Percentiles rank a stretch among this genome's conserved stretches.
These are phyloP conservation scores for Zangia roseola DNA, from an alignment of 768 basidiomycete genomes.

Conservation along the genomic window DNA sequence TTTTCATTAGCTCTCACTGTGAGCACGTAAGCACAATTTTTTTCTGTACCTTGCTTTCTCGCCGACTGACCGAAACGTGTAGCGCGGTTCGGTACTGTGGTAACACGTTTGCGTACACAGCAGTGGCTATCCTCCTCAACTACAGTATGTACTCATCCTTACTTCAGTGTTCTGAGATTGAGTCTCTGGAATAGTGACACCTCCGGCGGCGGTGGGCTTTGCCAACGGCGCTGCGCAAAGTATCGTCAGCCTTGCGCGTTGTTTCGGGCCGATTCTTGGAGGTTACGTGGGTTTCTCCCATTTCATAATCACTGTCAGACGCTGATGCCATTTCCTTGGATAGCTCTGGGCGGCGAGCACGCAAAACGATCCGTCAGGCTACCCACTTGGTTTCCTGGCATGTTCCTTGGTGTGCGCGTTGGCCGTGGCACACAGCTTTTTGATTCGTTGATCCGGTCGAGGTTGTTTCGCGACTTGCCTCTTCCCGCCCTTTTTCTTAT, in stretches of 20 bases:
- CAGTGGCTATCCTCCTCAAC: conserved; percentile 84
- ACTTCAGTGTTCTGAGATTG: background rate
- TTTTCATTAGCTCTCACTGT: conserved; percentile 55
- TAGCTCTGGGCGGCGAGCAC: conserved; percentile 78
- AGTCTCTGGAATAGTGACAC: conserved; percentile 63
- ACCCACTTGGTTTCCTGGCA: conserved; percentile 70
- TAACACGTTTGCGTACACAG: conserved; percentile 85
- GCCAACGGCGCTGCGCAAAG: conserved; percentile 97
- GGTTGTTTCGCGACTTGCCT: no score
- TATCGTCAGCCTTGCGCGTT: conserved; percentile 90
- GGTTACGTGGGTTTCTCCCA: conserved; percentile 55
- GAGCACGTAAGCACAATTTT: conserved; percentile 65
- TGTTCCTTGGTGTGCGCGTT: conserved; percentile 61
- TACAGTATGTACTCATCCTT: conserved; percentile 54
- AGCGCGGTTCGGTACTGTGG: conserved; percentile 89
- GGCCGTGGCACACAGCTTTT: conserved; percentile 68
- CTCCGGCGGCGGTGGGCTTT: conserved; percentile 82
- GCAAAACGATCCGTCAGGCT: conserved; percentile 64
- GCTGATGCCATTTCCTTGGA: conserved; percentile 7
- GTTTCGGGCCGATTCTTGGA: conserved; percentile 82
- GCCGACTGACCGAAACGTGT: conserved; percentile 2
- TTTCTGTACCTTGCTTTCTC: background rate
- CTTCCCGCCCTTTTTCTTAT: background rate
- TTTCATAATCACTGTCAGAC: background rate
- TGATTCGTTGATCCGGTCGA: conserved; percentile 68